These are phyloP conservation scores for Zymoseptoria passerinii DNA, from an alignment of 2,329 filamentous ascomycete species.

Conservation along the genomic window DNA sequence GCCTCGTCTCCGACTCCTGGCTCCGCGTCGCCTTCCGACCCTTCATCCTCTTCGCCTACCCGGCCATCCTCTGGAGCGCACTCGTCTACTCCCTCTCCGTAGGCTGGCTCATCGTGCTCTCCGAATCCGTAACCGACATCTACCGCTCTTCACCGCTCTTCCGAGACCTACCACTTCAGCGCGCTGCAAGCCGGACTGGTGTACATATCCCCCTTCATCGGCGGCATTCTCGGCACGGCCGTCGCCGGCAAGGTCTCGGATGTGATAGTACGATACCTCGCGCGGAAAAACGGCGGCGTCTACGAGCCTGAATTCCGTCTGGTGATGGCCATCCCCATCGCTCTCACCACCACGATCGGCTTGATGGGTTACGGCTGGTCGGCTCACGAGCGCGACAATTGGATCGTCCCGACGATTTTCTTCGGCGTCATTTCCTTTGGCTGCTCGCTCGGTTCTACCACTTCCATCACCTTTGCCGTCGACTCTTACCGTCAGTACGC, in stretches of 20 bases:
- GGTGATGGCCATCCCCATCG: slow-evolving; percentile 75
- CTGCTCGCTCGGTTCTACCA: slow-evolving; percentile 82
- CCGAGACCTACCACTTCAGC: slow-evolving; percentile 67
- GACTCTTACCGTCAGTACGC: slow-evolving; percentile 91
- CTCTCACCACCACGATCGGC: slow-evolving; percentile 69
- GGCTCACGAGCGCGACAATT: slow-evolving; percentile 61
- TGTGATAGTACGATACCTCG: slow-evolving; percentile 72
- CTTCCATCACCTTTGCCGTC: slow-evolving; percentile 86
- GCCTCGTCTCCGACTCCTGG: slow-evolving; percentile 72
- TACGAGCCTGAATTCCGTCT: slow-evolving; percentile 93
- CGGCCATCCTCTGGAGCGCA: slow-evolving; percentile 80
- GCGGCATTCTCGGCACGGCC: slow-evolving; percentile 80
- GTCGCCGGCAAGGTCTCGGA: slow-evolving; percentile 86
- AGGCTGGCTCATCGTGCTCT: slow-evolving; percentile 92
- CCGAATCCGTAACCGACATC: slow-evolving; percentile 74
- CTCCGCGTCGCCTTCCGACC: slow-evolving; percentile 67
- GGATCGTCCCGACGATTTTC: slow-evolving; percentile 89
- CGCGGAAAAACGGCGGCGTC: slow-evolving; percentile 77
- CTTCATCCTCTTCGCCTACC: slow-evolving; percentile 80
- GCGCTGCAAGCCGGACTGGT: slow-evolving; percentile 74
- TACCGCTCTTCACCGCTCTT: slow-evolving; percentile 62
- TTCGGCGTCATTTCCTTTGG: slow-evolving; percentile 90
- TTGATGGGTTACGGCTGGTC: slow-evolving; percentile 98
- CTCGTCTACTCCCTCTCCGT: slow-evolving; percentile 79
- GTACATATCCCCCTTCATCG: slow-evolving; percentile 84